Conservation (phyloP, 2,329 filamentous ascomycete genomes). For the Teratosphaeria destructans region DNA sequence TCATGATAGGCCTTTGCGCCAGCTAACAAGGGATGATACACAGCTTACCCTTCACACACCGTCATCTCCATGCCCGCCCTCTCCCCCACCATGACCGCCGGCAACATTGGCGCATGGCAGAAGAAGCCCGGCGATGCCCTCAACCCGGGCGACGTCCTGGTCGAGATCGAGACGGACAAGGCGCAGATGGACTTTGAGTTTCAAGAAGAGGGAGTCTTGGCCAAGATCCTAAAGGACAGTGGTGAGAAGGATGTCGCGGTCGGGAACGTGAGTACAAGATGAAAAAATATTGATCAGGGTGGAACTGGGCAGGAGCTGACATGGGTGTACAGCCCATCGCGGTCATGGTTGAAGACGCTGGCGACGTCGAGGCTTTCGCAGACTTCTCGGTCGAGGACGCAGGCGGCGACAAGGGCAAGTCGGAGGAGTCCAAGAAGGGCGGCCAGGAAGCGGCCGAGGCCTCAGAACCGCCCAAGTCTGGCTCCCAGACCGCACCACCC, state of each 20-base stretch:
- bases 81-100: constrained; percentile 93
- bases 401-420: constrained; percentile 63
- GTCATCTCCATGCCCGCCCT: constrained; percentile 96
- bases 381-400: constrained; percentile 82
- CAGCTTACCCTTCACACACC: constrained; percentile 90
- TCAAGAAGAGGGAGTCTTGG: constrained; percentile 92
- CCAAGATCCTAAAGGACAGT: constrained; percentile 84
- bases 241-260: constrained; percentile 91
- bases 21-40: constrained; percentile 17
- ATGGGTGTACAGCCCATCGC: constrained; percentile 69
- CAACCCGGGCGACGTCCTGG: constrained; percentile 79
- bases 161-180: constrained; percentile 89
- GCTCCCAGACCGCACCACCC: constrained; percentile 49
- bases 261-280: constrained; percentile 67
- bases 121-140: constrained; percentile 89
- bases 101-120: constrained; percentile 95
- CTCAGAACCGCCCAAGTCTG: constrained; percentile 49
- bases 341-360: constrained; percentile 83
- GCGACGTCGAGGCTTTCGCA: constrained; percentile 79
- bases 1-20: neutral
- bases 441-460: constrained; percentile 49
- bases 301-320: neutral
- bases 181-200: constrained; percentile 99
- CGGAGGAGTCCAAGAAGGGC: constrained; percentile 53
- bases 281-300: neutral